Conservation (phyloP, 345 rosid genomes). For the Jatropha curcas region DNA sequence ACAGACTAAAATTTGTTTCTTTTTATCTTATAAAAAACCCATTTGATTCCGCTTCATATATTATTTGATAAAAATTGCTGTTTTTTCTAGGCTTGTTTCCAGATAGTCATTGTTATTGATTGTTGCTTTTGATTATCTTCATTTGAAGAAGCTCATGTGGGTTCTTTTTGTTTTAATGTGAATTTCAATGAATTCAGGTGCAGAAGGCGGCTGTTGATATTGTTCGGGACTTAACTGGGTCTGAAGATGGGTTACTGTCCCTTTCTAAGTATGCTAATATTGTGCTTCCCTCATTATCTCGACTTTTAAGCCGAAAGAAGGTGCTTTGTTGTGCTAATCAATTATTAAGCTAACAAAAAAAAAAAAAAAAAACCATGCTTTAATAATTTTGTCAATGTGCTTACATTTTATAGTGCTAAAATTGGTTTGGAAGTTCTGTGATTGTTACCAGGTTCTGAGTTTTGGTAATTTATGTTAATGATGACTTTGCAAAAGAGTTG, state of each 20-base stretch:
- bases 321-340: conserved; percentile 30
- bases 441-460: background rate
- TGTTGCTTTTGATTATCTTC: background rate
- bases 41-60: background rate
- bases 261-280: conserved; percentile 51
- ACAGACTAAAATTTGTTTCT: background rate
- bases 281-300: conserved; percentile 57
- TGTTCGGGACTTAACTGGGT: conserved; percentile 81
- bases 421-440: background rate
- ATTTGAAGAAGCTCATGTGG: background rate
- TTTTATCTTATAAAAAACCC: background rate
- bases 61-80: background rate
- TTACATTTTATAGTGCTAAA: background rate
- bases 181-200: conserved; percentile 42
- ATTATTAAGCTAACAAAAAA: background rate
- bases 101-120: background rate
- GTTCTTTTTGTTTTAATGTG: background rate
- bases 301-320: conserved; percentile 66
- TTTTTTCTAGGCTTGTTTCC: background rate
- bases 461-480: background rate
- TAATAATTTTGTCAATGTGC: background rate
- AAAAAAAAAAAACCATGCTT: too few species aligned
- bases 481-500: background rate
- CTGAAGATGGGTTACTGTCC: conserved; percentile 73
- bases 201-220: conserved; percentile 85